These are phyloP conservation scores for Brachypodium distachyon DNA, from an alignment of 202 grass and related monocot species.

Conservation along the genomic window DNA sequence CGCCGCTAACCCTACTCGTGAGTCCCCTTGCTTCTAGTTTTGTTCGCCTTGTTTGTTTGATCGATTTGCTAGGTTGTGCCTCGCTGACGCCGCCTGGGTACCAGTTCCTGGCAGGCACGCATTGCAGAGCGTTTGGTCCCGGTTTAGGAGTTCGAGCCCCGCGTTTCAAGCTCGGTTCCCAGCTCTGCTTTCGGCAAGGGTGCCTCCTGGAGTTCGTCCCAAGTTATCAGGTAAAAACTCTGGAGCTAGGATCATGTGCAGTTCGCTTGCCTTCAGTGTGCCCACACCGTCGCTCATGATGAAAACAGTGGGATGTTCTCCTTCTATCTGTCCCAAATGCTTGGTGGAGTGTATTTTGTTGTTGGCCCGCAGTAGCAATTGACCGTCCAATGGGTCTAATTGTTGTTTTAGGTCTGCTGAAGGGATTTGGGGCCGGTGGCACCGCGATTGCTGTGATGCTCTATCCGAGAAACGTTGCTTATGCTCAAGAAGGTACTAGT, in stretches of 20 bases:
- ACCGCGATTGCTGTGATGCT: slow-evolving; percentile 25
- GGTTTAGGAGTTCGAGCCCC: background rate
- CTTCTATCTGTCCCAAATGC: background rate
- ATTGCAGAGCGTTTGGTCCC: background rate
- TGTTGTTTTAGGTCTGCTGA: slow-evolving; percentile 28
- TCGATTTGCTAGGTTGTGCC: background rate
- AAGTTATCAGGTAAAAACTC: slow-evolving; percentile 12
- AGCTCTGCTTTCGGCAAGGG: background rate
- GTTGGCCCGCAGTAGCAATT: background rate
- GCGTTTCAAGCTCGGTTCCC: slow-evolving; percentile 1
- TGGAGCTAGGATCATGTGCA: background rate
- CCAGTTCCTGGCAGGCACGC: background rate
- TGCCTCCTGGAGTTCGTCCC: background rate
- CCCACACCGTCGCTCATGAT: background rate
- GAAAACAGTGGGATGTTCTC: background rate
- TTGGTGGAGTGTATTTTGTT: background rate
- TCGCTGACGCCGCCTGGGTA: background rate
- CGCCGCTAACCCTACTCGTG: background rate
- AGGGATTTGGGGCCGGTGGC: slow-evolving; percentile 26
- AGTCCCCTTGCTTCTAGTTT: background rate
- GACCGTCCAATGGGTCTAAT: background rate
- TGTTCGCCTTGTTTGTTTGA: background rate
- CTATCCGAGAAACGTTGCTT: slow-evolving; percentile 16
- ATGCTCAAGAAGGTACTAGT: slow-evolving; percentile 60
- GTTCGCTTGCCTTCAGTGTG: background rate